phyloP scores from a whole-genome alignment of 2,329 filamentous ascomycete genomes.

The Sporothrix curviconia region DNA sequence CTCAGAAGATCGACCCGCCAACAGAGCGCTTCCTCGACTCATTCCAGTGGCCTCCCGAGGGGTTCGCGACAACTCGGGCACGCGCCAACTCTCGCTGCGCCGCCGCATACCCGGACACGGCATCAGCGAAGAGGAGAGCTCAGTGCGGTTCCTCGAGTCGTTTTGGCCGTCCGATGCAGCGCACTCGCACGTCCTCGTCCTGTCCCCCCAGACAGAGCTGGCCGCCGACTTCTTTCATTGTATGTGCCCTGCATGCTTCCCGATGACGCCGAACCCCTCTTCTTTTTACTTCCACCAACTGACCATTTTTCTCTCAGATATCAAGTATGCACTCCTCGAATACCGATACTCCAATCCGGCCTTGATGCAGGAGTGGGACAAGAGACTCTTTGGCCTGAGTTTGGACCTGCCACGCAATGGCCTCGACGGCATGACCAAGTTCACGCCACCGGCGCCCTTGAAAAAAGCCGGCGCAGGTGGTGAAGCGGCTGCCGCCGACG shows the following conservation, averaged over 20 bases:
- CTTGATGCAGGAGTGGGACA: constrained; percentile 39
- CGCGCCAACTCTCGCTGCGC: constrained; percentile 60
- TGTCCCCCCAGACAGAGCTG: constrained; percentile 75
- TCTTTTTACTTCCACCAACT: neutral
- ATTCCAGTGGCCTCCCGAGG: constrained; percentile 61
- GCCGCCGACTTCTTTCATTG: constrained; percentile 78
- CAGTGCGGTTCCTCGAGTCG: constrained; percentile 72
- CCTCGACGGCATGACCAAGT: constrained; percentile 52
- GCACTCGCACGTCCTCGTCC: constrained; percentile 70
- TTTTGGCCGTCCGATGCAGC: constrained; percentile 68
- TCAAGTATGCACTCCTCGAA: constrained; percentile 70
- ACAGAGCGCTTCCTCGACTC: constrained; percentile 55
- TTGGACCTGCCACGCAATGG: constrained; percentile 64
- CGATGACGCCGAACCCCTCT: neutral
- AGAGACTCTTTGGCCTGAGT: constrained; percentile 67
- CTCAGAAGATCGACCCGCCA: constrained; percentile 58
- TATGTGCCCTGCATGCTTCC: constrained; percentile 27
- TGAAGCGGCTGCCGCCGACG: neutral
- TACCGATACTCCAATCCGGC: constrained; percentile 61
- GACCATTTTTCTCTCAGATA: constrained; percentile 37
- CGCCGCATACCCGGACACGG: constrained; percentile 61
- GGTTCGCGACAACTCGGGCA: constrained; percentile 33
- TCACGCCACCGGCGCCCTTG: constrained; percentile 37
- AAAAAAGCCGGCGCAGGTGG: neutral
- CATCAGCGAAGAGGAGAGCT: constrained; percentile 61